A percentile compares a stretch with the other conserved stretches of the same genome.
These are phyloP conservation scores for Cercophora samala DNA, from an alignment of 495 filamentous ascomycete genomes.

Conservation along the genomic window DNA sequence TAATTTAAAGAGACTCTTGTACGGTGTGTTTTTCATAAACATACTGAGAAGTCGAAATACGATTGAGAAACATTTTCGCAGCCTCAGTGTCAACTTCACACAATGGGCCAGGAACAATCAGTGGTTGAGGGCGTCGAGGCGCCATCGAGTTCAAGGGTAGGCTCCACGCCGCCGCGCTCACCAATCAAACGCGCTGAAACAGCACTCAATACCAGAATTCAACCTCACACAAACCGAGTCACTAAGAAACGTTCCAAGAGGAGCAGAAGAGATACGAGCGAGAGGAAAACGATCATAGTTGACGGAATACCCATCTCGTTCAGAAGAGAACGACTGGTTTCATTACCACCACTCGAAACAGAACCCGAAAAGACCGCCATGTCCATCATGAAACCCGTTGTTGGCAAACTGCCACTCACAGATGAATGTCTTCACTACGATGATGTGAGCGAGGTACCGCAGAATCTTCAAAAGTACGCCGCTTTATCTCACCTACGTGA, in stretches of 20 bases:
- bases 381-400: conserved; percentile 13
- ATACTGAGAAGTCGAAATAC: not conserved
- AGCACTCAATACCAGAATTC: not conserved
- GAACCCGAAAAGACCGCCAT: not conserved
- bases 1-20: not conserved
- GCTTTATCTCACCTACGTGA: not conserved
- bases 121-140: not conserved
- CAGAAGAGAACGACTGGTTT: too few species aligned
- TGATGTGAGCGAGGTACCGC: conserved; percentile 58
- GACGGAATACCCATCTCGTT: not conserved
- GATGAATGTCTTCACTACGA: conserved; percentile 64
- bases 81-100: not conserved
- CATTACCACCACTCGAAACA: not conserved
- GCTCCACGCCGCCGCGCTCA: not conserved
- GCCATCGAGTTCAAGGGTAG: not conserved
- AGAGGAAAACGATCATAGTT: not conserved
- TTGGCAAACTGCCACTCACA: conserved; percentile 43
- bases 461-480: conserved; percentile 14
- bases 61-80: not conserved
- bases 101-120: not conserved
- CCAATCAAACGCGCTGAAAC: not conserved
- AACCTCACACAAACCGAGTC: not conserved
- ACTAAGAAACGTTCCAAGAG: not conserved
- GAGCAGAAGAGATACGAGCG: not conserved
- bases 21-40: not conserved